Evolutionary conservation across 495 filamentous ascomycete species (phyloP), one percentile per base, ranked within the genome.

Genomic region (Neurospora cerealis): DNA sequence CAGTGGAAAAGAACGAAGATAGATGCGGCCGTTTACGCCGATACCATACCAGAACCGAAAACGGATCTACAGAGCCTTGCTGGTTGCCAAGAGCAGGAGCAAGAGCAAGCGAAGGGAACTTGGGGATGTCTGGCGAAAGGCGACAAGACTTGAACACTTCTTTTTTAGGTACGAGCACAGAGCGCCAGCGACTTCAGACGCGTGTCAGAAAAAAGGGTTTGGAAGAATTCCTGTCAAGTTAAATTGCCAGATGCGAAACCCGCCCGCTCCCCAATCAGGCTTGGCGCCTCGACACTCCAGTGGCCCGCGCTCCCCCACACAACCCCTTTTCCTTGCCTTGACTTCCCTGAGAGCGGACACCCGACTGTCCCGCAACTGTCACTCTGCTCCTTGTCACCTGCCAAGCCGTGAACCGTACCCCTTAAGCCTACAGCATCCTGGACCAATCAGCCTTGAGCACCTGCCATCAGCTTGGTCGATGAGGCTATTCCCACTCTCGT

Each of bases 191-290:
- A 66, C 28, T 72, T 69, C 42, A 77, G 71, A 79, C 79, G 79
- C 77, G 79, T 78, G 76, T 78, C 71, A 75, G 73, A 73, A 74
- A 74, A 73, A 32, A n/a, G 17, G 39, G 72, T 70, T 72, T 71
- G 74, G 54, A 73, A 70, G 73, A 77, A 78, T 77, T 78, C 72
- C 39, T 79, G 28, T 69, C 38, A 72, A 72, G 79, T 80, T 76
- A 81, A 81, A 81, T 81, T 81, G 78, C 77, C 36, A 74, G 69
- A 66, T 71, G 37, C 77, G 76, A 79, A 74, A 77, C 71, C 73
- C 71, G 54, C 40, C 72, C 40, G 13, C 17, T 66, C 24, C 32
- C 39, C 37, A 75, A 75, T 70, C 73, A 69, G 74, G 74, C 76
- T 77, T 77, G 74, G 75, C 73, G 62, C n/a, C 69, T 69, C 39